Conservation (phyloP, 2,329 filamentous ascomycete genomes). For the Microdochium paspali region DNA sequence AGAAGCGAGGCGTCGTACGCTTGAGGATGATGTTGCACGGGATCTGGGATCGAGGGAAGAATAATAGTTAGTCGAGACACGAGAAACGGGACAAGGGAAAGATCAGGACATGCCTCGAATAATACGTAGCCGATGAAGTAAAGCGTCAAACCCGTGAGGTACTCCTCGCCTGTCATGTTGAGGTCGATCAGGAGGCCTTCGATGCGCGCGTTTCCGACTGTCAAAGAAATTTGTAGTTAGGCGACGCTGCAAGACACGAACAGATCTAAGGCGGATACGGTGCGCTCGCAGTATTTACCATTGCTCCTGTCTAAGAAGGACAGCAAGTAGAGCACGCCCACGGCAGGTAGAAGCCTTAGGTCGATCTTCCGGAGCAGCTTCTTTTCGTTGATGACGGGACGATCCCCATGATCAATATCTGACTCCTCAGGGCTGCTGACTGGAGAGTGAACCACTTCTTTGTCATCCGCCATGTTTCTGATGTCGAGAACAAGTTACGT, state of each 20-base stretch:
- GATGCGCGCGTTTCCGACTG: conserved; percentile 49
- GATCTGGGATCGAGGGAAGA: conserved; percentile 23
- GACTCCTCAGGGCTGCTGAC: background rate
- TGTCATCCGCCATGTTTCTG: background rate
- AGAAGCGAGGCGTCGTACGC: conserved; percentile 44
- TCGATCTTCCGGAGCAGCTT: conserved; percentile 49
- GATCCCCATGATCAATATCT: background rate
- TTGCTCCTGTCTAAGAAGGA: conserved; percentile 51
- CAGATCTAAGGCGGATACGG: too few species aligned
- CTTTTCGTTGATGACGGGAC: conserved; percentile 37
- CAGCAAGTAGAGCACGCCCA: conserved; percentile 44
- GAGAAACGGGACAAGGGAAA: background rate
- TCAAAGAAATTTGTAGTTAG: conserved; percentile 15
- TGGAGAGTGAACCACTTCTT: background rate
- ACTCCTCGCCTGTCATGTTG: conserved; percentile 49
- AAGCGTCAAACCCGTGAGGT: conserved; percentile 54
- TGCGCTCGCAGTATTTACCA: too few species aligned
- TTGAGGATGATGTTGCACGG: conserved; percentile 56
- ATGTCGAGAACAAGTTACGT: too few species aligned
- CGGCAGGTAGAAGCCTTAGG: conserved; percentile 37
- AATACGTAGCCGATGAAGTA: conserved; percentile 56
- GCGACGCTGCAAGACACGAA: conserved; percentile 17
- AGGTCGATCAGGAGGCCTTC: conserved; percentile 44
- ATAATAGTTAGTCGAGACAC: background rate
- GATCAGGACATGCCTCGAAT: conserved; percentile 33